Evolutionary conservation across 306 rosid genomes (phyloP).

Genomic region (Fragaria nilgerrensis): DNA sequence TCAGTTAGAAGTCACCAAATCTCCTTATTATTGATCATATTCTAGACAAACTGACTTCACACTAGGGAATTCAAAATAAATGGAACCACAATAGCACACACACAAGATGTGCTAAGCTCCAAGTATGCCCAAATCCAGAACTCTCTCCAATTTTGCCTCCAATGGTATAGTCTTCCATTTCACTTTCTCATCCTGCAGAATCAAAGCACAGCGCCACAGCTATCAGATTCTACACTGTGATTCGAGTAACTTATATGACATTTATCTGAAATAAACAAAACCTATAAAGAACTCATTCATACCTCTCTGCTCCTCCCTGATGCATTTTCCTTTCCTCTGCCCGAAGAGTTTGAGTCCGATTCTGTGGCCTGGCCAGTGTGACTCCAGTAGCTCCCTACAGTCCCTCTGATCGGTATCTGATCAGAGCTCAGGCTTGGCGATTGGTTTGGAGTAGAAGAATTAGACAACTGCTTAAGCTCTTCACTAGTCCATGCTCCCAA

Average conservation of each 20-base stretch:
- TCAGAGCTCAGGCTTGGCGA: slow-evolving; percentile 44
- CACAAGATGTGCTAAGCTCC: slow-evolving; percentile 30
- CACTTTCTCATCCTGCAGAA: slow-evolving; percentile 38
- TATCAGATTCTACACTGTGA: background rate
- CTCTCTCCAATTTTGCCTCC: slow-evolving; percentile 38
- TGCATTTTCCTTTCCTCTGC: slow-evolving; percentile 15
- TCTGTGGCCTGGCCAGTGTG: slow-evolving; percentile 46
- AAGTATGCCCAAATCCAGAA: slow-evolving; percentile 32
- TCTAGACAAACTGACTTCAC: background rate
- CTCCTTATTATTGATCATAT: background rate
- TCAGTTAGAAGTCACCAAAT: background rate
- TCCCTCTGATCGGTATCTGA: slow-evolving; percentile 54
- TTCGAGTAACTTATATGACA: background rate
- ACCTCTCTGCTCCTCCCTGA: slow-evolving; percentile 29
- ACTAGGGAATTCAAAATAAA: background rate
- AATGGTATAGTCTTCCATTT: slow-evolving; percentile 35
- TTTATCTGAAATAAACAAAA: background rate
- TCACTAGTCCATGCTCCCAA: slow-evolving; percentile 57
- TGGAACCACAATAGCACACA: background rate
- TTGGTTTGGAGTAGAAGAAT: slow-evolving; percentile 35
- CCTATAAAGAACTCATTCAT: background rate
- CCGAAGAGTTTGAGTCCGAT: slow-evolving; percentile 33
- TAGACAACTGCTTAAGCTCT: slow-evolving; percentile 43
- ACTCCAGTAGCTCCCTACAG: slow-evolving; percentile 84
- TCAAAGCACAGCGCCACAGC: background rate